Percentiles rank a stretch among this genome's conserved stretches.
Evolutionary conservation across 179 eudicot species (phyloP).

Genomic region (Vitellaria paradoxa): DNA sequence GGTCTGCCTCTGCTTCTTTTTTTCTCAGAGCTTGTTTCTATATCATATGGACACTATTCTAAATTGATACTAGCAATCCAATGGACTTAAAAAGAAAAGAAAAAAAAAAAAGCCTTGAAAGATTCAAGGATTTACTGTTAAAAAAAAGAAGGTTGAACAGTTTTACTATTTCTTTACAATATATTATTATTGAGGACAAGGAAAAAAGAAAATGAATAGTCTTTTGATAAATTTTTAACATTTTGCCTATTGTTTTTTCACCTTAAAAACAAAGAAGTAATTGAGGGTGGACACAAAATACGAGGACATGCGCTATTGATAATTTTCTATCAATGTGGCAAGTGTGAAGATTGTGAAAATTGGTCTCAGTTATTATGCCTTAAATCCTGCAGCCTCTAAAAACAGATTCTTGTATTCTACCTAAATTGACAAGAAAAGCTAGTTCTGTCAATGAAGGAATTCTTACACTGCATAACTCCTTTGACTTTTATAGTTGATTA

Average conservation of each 20-base stretch:
- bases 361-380: not conserved
- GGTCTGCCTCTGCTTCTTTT: slow-evolving; percentile 35
- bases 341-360: not conserved
- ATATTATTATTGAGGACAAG: not conserved
- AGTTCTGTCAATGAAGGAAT: not conserved
- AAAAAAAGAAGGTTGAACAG: too few species aligned
- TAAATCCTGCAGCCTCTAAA: not conserved
- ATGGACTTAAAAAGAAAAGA: not conserved
- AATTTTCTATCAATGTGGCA: not conserved
- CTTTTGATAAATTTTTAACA: not conserved
- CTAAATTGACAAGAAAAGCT: slow-evolving; percentile 1
- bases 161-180: too few species aligned
- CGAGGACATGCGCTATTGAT: not conserved
- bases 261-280: not conserved
- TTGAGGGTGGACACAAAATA: not conserved
- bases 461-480: not conserved
- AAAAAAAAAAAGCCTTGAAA: too few species aligned
- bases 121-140: not conserved
- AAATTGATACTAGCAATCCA: not conserved
- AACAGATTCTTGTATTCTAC: not conserved
- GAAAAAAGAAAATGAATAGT: not conserved
- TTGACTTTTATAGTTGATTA: not conserved
- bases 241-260: not conserved
- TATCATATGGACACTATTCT: not conserved
- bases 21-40: not conserved